Evolutionary conservation across 768 basidiomycete species (phyloP).

Genomic region (Lentinula sp.): DNA sequence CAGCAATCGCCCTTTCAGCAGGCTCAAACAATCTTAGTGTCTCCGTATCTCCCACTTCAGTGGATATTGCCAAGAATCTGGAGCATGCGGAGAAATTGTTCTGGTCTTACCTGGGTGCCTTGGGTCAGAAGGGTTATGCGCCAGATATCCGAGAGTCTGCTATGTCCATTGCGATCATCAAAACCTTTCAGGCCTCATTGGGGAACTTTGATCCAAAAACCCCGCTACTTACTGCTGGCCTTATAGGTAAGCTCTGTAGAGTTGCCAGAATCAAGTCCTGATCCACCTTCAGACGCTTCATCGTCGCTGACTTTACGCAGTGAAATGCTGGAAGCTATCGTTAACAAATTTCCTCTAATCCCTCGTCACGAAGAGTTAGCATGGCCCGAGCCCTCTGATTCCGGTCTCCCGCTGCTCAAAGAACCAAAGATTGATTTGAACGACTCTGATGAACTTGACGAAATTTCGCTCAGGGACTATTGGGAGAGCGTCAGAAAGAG

Average conservation of each 20-base stretch:
- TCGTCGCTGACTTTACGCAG: conserved; percentile 74
- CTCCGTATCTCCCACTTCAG: conserved; percentile 36
- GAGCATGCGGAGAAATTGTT: conserved; percentile 66
- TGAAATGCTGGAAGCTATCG: conserved; percentile 81
- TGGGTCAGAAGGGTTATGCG: conserved; percentile 55
- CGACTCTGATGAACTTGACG: conserved; percentile 21
- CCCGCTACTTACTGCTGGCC: conserved; percentile 50
- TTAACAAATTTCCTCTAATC: conserved; percentile 53
- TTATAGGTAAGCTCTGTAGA: conserved; percentile 47
- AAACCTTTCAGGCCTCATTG: conserved; percentile 75
- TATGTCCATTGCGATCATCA: conserved; percentile 62
- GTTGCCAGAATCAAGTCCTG: neutral
- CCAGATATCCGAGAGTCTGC: conserved; percentile 70
- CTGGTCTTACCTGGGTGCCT: conserved; percentile 55
- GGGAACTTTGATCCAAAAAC: conserved; percentile 49
- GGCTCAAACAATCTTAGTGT: conserved; percentile 42
- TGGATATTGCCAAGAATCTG: conserved; percentile 57
- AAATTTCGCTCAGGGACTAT: conserved; percentile 42
- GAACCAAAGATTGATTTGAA: conserved; percentile 13
- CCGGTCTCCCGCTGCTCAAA: conserved; percentile 32
- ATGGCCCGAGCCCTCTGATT: conserved; percentile 59
- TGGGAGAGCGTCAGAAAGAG: conserved; percentile 56
- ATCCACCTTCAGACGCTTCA: conserved; percentile 51
- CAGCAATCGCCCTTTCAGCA: conserved; percentile 83
- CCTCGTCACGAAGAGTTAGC: conserved; percentile 53